Percentiles rank a stretch among this genome's conserved stretches.
These are phyloP conservation scores for Colletotrichum endophyticum DNA, from an alignment of 2,329 filamentous ascomycete species.

Conservation along the genomic window DNA sequence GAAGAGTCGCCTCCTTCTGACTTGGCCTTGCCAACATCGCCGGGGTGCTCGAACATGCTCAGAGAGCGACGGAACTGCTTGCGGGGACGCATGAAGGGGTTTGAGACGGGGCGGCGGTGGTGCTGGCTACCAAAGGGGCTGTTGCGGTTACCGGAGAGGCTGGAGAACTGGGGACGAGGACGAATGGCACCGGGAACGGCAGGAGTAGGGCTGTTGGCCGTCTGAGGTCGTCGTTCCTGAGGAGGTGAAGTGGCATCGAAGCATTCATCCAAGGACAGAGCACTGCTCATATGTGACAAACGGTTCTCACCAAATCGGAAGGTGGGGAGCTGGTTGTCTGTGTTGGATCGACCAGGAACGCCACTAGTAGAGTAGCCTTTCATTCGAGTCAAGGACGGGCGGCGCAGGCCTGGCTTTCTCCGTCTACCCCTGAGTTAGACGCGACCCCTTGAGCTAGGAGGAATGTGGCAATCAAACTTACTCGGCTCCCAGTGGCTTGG, in stretches of 20 bases:
- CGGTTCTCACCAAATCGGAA: slow-evolving; percentile 69
- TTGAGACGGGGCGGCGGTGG: slow-evolving; percentile 70
- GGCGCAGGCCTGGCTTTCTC: slow-evolving; percentile 70
- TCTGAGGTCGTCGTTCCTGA: slow-evolving; percentile 67
- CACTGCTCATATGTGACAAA: slow-evolving; percentile 42
- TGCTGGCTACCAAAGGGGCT: slow-evolving; percentile 78
- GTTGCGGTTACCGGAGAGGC: slow-evolving; percentile 65
- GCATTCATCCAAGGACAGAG: slow-evolving; percentile 77
- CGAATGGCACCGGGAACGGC: slow-evolving; percentile 64
- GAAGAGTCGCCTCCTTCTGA: slow-evolving; percentile 57
- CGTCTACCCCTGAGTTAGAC: slow-evolving; percentile 49
- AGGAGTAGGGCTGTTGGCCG: slow-evolving; percentile 63
- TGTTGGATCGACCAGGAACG: slow-evolving; percentile 63
- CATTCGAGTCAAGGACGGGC: slow-evolving; percentile 75
- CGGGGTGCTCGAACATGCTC: slow-evolving; percentile 97
- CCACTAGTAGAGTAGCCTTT: slow-evolving; percentile 77
- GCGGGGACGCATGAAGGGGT: slow-evolving; percentile 75
- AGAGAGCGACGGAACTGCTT: slow-evolving; percentile 91
- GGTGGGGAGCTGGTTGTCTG: slow-evolving; percentile 70
- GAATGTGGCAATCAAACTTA: slow-evolving; percentile 40
- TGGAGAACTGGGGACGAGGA: slow-evolving; percentile 68
- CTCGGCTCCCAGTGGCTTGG: slow-evolving; percentile 57
- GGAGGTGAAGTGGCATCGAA: slow-evolving; percentile 78
- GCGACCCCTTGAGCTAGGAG: slow-evolving; percentile 8
- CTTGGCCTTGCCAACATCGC: slow-evolving; percentile 84